A percentile compares a stretch with the other conserved stretches of the same genome.
Conservation (phyloP, 805 yeast genomes). For the Pachysolen tannophilus region DNA sequence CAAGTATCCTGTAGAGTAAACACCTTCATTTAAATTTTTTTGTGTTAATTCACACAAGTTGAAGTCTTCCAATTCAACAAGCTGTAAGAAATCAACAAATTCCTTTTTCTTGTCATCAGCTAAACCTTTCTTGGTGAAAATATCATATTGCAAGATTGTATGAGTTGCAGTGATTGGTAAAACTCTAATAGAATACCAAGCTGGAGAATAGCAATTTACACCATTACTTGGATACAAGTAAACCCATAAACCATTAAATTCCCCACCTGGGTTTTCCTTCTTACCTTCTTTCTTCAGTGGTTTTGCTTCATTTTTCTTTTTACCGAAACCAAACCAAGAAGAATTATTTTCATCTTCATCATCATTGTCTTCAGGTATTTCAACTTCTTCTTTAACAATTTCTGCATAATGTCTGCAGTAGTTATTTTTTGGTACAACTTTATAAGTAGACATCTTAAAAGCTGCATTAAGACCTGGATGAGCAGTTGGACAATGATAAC, state of each 20-base stretch:
- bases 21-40: conserved; percentile 52
- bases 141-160: conserved; percentile 53
- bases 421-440: conserved; percentile 50
- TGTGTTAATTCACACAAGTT: conserved; percentile 53
- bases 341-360: conserved; percentile 26
- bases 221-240: conserved; percentile 55
- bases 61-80: conserved; percentile 55
- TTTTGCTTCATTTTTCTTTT: conserved; percentile 20
- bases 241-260: conserved; percentile 55
- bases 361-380: conserved; percentile 20
- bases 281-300: conserved; percentile 15
- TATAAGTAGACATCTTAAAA: conserved; percentile 57
- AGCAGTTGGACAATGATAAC: conserved; percentile 63
- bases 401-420: conserved; percentile 58
- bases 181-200: conserved; percentile 57
- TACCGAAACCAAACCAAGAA: conserved; percentile 49
- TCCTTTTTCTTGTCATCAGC: conserved; percentile 45
- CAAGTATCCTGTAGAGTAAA: conserved; percentile 49
- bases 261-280: conserved; percentile 50
- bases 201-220: conserved; percentile 57
- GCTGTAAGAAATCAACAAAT: conserved; percentile 55
- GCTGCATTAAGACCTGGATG: conserved; percentile 54
- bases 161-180: conserved; percentile 45
- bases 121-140: conserved; percentile 52
- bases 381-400: conserved; percentile 30